Evolutionary conservation across 1,284 basidiomycete species (phyloP), one percentile per base, ranked within the genome.

Genomic region (Cystobasidiaceae sp.): DNA sequence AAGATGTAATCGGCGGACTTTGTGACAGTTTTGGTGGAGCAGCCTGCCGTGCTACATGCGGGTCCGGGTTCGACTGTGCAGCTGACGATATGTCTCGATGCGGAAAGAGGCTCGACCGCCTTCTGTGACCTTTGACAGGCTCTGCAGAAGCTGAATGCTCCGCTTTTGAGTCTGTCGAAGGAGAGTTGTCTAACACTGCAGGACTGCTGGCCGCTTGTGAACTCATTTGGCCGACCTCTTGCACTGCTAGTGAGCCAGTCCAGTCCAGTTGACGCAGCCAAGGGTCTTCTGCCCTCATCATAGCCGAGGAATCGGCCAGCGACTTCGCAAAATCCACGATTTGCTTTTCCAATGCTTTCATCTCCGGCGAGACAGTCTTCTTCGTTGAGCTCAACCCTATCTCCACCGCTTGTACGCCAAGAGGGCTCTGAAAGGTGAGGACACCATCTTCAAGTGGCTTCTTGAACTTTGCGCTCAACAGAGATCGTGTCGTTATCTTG

Each of bases 191-290:
- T n/a, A n/a, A n/a, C n/a, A n/a, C n/a, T n/a, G n/a, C n/a, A n/a
- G n/a, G n/a, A n/a, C n/a, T n/a, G n/a, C n/a, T n/a, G n/a, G n/a
- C n/a, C n/a, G n/a, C n/a, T n/a, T n/a, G n/a, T n/a, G n/a, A n/a
- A n/a, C n/a, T n/a, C n/a, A n/a, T n/a, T n/a, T n/a, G n/a, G n/a
- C n/a, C n/a, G n/a, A n/a, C n/a, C n/a, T n/a, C n/a, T n/a, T n/a
- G n/a, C n/a, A n/a, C n/a, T n/a, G n/a, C n/a, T n/a, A n/a, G n/a
- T n/a, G 37, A 33, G 5, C 46, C 51, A 15, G 68, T 62, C 73
- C 73, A 75, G 55, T 74, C 70, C 45, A 75, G 70, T 46, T 73
- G 72, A 7, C 59, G 32, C 3, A 73, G 59, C 68, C 68, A 74
- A 11, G 62, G 15, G 28, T 69, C 65, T 17, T 39, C 33, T 11